Percentiles rank a stretch among this genome's conserved stretches.
Conservation (phyloP, 2,329 filamentous ascomycete genomes). For the Aspergillus melleus region DNA sequence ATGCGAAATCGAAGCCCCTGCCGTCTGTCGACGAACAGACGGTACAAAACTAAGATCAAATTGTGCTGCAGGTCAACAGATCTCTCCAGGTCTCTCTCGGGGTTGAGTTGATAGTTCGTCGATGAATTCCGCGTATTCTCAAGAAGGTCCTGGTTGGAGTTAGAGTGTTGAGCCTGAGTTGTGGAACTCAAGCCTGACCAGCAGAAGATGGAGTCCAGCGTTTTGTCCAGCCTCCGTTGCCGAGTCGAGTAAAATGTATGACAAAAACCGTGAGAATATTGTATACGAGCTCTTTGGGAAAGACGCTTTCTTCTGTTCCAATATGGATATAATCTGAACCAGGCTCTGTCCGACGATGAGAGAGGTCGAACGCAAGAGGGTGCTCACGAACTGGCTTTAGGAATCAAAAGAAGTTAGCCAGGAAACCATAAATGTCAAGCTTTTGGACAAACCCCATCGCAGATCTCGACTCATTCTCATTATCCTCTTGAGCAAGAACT, state of each 20-base stretch:
- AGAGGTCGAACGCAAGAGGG: neutral
- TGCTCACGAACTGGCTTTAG: neutral
- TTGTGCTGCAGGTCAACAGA: constrained; percentile 1
- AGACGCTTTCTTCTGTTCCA: neutral
- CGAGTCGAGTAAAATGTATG: constrained; percentile 18
- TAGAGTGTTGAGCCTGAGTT: neutral
- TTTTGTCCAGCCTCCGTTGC: constrained; percentile 4
- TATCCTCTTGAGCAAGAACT: neutral
- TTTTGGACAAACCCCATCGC: neutral
- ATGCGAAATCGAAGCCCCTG: constrained; percentile 5
- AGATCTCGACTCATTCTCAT: neutral
- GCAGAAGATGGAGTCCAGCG: constrained; percentile 17
- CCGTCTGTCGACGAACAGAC: constrained; percentile 10
- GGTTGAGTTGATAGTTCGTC: neutral
- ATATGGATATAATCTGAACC: neutral
- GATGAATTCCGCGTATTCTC: neutral
- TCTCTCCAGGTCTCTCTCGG: neutral
- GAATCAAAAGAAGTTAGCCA: neutral
- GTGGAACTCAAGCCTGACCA: constrained; percentile 10
- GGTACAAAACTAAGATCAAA: constrained; percentile 3
- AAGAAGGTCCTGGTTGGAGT: constrained; percentile 12
- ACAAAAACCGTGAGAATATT: constrained; percentile 12
- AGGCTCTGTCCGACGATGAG: neutral
- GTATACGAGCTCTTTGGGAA: constrained; percentile 4
- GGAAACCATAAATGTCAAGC: neutral